These are phyloP conservation scores for Odonthalia washingtoniensis DNA, from an alignment of 31 red algal species.

Conservation along the genomic window DNA sequence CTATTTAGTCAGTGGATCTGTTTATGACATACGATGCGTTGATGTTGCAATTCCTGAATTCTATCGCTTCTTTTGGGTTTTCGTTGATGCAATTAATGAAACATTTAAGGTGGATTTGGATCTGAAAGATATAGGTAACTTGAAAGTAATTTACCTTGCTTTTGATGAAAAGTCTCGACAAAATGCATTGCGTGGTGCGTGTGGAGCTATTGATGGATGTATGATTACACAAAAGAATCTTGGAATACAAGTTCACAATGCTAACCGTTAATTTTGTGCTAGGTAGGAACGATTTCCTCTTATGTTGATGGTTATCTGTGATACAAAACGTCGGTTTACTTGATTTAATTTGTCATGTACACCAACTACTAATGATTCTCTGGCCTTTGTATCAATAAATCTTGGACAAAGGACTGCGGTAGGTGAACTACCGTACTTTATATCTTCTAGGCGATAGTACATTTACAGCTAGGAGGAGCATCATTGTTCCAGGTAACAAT, in stretches of 20 bases:
- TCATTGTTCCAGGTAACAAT: background rate
- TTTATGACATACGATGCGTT: background rate
- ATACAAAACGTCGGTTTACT: background rate
- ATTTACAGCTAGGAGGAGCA: background rate
- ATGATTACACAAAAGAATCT: background rate
- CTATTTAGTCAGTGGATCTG: background rate
- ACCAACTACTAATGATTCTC: background rate
- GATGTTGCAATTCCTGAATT: background rate
- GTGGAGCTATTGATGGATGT: background rate
- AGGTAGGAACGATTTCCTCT: background rate
- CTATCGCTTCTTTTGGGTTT: background rate
- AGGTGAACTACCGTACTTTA: background rate
- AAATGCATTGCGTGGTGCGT: background rate
- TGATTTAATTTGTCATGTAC: background rate
- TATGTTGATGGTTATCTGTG: background rate
- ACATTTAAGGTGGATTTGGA: background rate
- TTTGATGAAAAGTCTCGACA: background rate
- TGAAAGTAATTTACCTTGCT: background rate
- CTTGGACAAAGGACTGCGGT: background rate
- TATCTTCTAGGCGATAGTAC: background rate
- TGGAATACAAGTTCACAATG: background rate
- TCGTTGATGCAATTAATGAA: background rate
- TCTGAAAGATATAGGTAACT: background rate
- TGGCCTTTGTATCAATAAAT: background rate
- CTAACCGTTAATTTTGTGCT: background rate